Conservation (phyloP, 108 stramenopile genomes). For the Seminavis robusta region DNA sequence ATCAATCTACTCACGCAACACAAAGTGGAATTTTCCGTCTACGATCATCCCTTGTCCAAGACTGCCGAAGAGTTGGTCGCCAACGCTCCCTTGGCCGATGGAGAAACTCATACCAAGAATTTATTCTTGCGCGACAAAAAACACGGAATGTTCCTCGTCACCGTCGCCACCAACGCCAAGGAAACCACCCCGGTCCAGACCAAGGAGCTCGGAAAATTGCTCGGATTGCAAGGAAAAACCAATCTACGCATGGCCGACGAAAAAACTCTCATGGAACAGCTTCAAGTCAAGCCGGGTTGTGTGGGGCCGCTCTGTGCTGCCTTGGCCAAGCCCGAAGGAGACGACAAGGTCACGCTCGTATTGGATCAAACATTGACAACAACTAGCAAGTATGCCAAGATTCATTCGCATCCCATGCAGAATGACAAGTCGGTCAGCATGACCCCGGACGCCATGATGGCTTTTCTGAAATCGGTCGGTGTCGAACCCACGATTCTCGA, state of each 20-base stretch:
- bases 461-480: conserved; percentile 47
- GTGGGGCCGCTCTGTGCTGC: conserved; percentile 84
- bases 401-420: conserved; percentile 88
- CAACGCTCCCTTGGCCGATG: conserved; percentile 61
- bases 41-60: conserved; percentile 55
- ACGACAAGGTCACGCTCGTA: conserved; percentile 68
- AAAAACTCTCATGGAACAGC: conserved; percentile 48
- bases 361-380: conserved; percentile 73
- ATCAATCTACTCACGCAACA: conserved; percentile 53
- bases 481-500: conserved; percentile 62
- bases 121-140: conserved; percentile 91
- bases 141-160: conserved; percentile 80
- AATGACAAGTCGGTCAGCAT: conserved; percentile 84
- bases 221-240: conserved; percentile 86
- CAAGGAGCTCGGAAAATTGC: conserved; percentile 70
- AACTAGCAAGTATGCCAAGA: conserved; percentile 23
- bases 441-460: conserved; percentile 52
- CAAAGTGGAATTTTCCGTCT: conserved; percentile 47
- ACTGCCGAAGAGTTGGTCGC: conserved; percentile 78
- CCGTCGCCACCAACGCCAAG: conserved; percentile 28
- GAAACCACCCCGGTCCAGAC: conserved; percentile 68
- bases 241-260: conserved; percentile 89
- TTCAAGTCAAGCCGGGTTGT: conserved; percentile 81
- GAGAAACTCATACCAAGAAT: conserved; percentile 86
- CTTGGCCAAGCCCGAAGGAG: conserved; percentile 42